A percentile compares a stretch with the other conserved stretches of the same genome.
phyloP scores from a whole-genome alignment of 139 green algal genomes.

The Desmodesmus armatus region DNA sequence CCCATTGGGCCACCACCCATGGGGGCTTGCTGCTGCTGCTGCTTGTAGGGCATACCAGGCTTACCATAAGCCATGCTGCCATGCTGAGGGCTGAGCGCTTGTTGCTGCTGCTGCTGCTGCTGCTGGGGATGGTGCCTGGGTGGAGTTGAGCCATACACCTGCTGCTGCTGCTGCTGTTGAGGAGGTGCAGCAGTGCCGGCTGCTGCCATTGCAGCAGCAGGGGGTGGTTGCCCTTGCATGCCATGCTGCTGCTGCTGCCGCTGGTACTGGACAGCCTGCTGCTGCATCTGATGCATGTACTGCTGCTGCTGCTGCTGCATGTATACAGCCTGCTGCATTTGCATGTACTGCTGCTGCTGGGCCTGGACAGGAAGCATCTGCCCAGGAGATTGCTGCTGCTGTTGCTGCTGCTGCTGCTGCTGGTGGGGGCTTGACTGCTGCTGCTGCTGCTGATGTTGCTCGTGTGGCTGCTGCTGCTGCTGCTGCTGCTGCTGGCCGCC shows the following conservation, averaged over 20 bases:
- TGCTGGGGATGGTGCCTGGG: background rate
- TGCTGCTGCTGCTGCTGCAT: conserved; percentile 15
- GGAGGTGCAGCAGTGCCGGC: too few species aligned
- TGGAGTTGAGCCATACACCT: too few species aligned
- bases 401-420: conserved; percentile 21
- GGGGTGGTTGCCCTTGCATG: too few species aligned
- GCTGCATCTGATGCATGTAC: background rate
- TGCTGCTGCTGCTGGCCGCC: background rate
- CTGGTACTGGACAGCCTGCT: too few species aligned
- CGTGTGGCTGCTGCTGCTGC: conserved; percentile 15
- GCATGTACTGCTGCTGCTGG: conserved; percentile 24
- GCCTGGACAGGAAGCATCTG: background rate
- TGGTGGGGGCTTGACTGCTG: conserved; percentile 7
- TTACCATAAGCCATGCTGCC: background rate
- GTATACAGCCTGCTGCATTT: conserved; percentile 7
- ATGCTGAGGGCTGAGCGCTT: background rate
- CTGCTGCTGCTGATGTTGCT: background rate
- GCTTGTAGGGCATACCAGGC: background rate
- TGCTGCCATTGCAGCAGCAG: too few species aligned
- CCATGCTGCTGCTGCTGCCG: too few species aligned
- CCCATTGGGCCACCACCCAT: too few species aligned
- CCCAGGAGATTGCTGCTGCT: conserved; percentile 17
- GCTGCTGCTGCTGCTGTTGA: too few species aligned
- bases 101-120: conserved; percentile 20
- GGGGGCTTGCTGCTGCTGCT: conserved; percentile 37